Evolutionary conservation across 352 stramenopile species (phyloP).

Genomic region (Pythium phragmiticola): DNA sequence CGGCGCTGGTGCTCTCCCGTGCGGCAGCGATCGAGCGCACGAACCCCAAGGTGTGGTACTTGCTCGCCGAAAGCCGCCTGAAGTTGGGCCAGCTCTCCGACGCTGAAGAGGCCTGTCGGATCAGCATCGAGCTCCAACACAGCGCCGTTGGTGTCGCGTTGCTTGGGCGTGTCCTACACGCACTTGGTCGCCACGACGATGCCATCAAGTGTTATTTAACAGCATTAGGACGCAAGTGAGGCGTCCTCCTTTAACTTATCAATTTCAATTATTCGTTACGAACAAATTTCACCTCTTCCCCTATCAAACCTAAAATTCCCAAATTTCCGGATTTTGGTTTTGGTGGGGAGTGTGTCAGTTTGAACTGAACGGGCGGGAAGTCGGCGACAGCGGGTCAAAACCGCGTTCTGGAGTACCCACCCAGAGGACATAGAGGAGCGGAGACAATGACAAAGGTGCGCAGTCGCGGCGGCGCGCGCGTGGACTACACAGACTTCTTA

Average conservation of each 20-base stretch:
- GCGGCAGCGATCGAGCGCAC: slow-evolving; percentile 27
- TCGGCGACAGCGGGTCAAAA: slow-evolving; percentile 12
- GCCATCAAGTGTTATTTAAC: slow-evolving; percentile 36
- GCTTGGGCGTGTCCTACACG: slow-evolving; percentile 27
- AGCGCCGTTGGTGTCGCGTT: slow-evolving; percentile 23
- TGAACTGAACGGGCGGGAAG: slow-evolving; percentile 22
- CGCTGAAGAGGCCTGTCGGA: slow-evolving; percentile 30
- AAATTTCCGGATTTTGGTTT: slow-evolving; percentile 6
- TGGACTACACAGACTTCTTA: slow-evolving; percentile 49
- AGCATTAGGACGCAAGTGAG: slow-evolving; percentile 23
- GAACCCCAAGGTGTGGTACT: slow-evolving; percentile 32
- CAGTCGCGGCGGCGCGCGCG: slow-evolving; percentile 26
- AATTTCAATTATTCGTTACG: slow-evolving; percentile 12
- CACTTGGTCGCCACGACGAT: slow-evolving; percentile 24
- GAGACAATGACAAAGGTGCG: slow-evolving; percentile 36
- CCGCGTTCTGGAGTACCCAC: slow-evolving; percentile 2
- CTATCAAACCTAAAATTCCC: not conserved
- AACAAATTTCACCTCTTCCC: slow-evolving; percentile 3
- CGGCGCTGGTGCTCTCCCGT: slow-evolving; percentile 27
- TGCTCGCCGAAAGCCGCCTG: slow-evolving; percentile 29
- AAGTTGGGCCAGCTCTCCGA: slow-evolving; percentile 25
- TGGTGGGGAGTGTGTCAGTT: slow-evolving; percentile 2
- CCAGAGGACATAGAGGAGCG: not conserved
- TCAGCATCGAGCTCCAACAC: slow-evolving; percentile 28
- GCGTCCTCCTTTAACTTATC: slow-evolving; percentile 22